Conservation (phyloP, 371 early-diverging fungal genomes). For the Phascolomyces articulosus region DNA sequence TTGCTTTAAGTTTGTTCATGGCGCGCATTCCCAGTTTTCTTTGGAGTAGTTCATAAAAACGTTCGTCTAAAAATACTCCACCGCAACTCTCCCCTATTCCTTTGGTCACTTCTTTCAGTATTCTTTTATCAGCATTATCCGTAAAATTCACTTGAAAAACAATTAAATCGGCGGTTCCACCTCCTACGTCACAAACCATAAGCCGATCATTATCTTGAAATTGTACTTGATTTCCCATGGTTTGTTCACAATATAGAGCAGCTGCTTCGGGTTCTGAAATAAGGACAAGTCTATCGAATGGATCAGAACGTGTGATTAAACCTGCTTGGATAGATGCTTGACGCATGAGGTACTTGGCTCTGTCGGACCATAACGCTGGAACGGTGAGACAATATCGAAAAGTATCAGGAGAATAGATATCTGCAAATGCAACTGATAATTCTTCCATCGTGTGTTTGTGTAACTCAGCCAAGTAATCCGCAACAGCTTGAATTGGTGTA, state of each 20-base stretch:
- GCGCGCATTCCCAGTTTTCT: conserved; percentile 45
- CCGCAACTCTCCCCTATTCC: conserved; percentile 65
- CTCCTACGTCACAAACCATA: conserved; percentile 68
- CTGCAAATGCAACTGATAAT: conserved; percentile 43
- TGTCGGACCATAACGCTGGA: conserved; percentile 55
- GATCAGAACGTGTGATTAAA: conserved; percentile 47
- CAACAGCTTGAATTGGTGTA: conserved; percentile 32
- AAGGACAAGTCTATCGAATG: conserved; percentile 52
- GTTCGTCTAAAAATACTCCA: conserved; percentile 56
- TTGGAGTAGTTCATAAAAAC: conserved; percentile 41
- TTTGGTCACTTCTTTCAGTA: conserved; percentile 57
- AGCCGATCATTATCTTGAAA: conserved; percentile 52
- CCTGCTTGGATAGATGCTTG: conserved; percentile 58
- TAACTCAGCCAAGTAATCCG: conserved; percentile 40
- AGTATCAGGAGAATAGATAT: conserved; percentile 36
- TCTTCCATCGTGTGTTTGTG: conserved; percentile 46
- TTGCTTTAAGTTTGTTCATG: conserved; percentile 39
- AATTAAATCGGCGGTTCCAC: conserved; percentile 66
- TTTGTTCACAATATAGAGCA: conserved; percentile 58
- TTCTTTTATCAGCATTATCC: no score
- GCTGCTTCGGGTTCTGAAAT: conserved; percentile 68
- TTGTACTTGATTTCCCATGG: conserved; percentile 57
- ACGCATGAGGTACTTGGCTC: conserved; percentile 59
- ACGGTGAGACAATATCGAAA: conserved; percentile 54
- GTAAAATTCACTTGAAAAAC: conserved; percentile 37